phyloP scores from a whole-genome alignment of 2,329 filamentous ascomycete species.

The Trichoderma brevicompactum region DNA sequence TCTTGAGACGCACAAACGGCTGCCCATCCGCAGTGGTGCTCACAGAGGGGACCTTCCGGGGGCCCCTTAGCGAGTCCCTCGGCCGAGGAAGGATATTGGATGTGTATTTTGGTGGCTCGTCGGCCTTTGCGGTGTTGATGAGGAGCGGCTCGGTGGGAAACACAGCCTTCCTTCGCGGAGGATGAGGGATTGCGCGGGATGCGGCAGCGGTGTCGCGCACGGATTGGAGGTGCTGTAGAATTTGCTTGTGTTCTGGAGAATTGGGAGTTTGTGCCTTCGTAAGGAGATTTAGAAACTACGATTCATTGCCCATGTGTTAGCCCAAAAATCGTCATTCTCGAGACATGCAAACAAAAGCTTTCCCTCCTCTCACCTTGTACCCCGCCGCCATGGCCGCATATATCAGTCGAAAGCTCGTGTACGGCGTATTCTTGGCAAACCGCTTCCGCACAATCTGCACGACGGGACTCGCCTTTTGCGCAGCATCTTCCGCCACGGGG shows the following conservation, averaged over 20 bases:
- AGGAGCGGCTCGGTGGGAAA: conserved; percentile 40
- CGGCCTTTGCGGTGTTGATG: conserved; percentile 41
- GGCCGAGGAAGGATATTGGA: conserved; percentile 54
- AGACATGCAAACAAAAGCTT: neutral
- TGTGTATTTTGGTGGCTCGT: conserved; percentile 53
- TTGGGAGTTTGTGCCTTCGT: conserved; percentile 44
- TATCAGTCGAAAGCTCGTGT: conserved; percentile 64
- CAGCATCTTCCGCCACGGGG: conserved; percentile 53
- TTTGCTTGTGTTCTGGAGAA: conserved; percentile 47
- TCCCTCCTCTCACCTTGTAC: conserved; percentile 58
- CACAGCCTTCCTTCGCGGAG: conserved; percentile 31
- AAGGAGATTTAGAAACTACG: conserved; percentile 50
- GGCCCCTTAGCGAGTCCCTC: conserved; percentile 46
- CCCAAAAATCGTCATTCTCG: neutral
- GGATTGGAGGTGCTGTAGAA: conserved; percentile 46
- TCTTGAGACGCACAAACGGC: conserved; percentile 68
- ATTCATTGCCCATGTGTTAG: neutral
- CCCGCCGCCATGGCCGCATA: conserved; percentile 67
- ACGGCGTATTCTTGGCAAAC: conserved; percentile 63
- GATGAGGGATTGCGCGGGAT: conserved; percentile 31
- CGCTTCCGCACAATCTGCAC: conserved; percentile 62
- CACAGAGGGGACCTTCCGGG: conserved; percentile 59
- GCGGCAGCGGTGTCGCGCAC: conserved; percentile 33
- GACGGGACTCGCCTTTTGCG: conserved; percentile 49
- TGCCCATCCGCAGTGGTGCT: conserved; percentile 56